phyloP scores from a whole-genome alignment of 2,329 filamentous ascomycete genomes.

The Sarocladium kiliense region DNA sequence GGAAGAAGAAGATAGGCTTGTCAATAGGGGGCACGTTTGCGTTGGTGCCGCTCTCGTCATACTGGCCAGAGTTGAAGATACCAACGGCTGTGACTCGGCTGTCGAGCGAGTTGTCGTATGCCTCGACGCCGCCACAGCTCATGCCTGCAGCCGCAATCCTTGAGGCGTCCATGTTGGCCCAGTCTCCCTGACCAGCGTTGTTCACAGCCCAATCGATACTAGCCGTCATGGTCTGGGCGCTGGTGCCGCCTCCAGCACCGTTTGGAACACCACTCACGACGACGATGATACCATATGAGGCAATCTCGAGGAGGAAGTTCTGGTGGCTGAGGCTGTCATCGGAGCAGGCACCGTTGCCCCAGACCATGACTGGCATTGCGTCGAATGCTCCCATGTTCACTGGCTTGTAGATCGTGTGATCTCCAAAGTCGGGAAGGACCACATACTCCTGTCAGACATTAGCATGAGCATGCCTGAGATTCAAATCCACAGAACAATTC shows the following conservation, averaged over 20 bases:
- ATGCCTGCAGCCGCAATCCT: constrained; percentile 22
- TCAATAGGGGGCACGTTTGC: constrained; percentile 11
- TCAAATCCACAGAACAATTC: no score
- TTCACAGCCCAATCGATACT: constrained; percentile 17
- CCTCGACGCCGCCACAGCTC: constrained; percentile 25
- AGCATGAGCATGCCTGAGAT: no score
- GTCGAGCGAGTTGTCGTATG: constrained; percentile 17
- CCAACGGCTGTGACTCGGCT: constrained; percentile 17
- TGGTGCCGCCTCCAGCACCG: constrained; percentile 16
- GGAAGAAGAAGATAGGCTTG: constrained; percentile 16
- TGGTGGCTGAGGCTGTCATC: constrained; percentile 15
- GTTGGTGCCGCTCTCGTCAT: constrained; percentile 12
- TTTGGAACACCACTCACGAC: constrained; percentile 18
- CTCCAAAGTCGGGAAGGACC: no score
- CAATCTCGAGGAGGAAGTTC: constrained; percentile 19
- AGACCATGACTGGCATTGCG: constrained; percentile 21
- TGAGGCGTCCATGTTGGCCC: constrained; percentile 17
- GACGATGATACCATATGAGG: constrained; percentile 20
- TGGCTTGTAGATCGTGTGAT: constrained; percentile 21
- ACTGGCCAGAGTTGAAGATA: constrained; percentile 21
- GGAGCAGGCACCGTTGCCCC: constrained; percentile 24
- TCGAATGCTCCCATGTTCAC: constrained; percentile 10
- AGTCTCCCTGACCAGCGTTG: constrained; percentile 14
- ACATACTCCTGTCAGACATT: no score
- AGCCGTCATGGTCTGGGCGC: constrained; percentile 18